Percentiles rank a stretch among this genome's conserved stretches.
These are phyloP conservation scores for Globisporangium cystogenes DNA, from an alignment of 352 stramenopile species.

Conservation along the genomic window DNA sequence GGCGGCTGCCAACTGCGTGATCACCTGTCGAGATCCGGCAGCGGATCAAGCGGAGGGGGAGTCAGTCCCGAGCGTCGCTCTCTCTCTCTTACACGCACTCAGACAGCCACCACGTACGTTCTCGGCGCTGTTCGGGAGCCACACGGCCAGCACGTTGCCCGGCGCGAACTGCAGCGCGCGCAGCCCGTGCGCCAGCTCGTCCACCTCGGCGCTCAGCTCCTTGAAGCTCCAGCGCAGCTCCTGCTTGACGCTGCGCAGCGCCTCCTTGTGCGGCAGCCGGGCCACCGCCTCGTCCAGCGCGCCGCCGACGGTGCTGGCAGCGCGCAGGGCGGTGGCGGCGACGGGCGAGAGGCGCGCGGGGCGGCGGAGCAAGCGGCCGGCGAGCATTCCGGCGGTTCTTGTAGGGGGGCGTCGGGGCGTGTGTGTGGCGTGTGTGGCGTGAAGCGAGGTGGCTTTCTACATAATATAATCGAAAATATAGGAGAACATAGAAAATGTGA, in stretches of 20 bases:
- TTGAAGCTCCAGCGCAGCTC: slow-evolving; percentile 84
- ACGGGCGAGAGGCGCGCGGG: slow-evolving; percentile 42
- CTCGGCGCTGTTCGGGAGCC: slow-evolving; percentile 81
- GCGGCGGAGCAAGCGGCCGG: slow-evolving; percentile 33
- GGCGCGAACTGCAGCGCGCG: slow-evolving; percentile 62
- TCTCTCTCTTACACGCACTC: not conserved
- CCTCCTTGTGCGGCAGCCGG: slow-evolving; percentile 82
- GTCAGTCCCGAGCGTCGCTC: not conserved
- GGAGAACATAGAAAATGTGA: too few species aligned
- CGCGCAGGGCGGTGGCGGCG: slow-evolving; percentile 17
- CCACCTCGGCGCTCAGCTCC: slow-evolving; percentile 68
- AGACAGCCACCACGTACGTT: slow-evolving; percentile 29
- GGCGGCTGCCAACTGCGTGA: slow-evolving; percentile 80
- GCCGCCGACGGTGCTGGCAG: slow-evolving; percentile 60
- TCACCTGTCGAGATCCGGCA: slow-evolving; percentile 19
- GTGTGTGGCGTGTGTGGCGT: not conserved
- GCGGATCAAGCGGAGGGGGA: not conserved
- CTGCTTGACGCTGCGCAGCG: slow-evolving; percentile 76
- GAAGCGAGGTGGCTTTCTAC: not conserved
- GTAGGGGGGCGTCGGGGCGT: too few species aligned
- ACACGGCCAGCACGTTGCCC: slow-evolving; percentile 76
- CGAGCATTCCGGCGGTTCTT: slow-evolving; percentile 35
- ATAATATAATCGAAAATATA: not conserved
- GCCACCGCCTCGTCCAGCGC: slow-evolving; percentile 69
- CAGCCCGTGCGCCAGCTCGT: slow-evolving; percentile 78